Percentiles rank a stretch among this genome's conserved stretches.
These are phyloP conservation scores for Fusarium mangiferae DNA, from an alignment of 2,329 filamentous ascomycete genomes.

Conservation along the genomic window DNA sequence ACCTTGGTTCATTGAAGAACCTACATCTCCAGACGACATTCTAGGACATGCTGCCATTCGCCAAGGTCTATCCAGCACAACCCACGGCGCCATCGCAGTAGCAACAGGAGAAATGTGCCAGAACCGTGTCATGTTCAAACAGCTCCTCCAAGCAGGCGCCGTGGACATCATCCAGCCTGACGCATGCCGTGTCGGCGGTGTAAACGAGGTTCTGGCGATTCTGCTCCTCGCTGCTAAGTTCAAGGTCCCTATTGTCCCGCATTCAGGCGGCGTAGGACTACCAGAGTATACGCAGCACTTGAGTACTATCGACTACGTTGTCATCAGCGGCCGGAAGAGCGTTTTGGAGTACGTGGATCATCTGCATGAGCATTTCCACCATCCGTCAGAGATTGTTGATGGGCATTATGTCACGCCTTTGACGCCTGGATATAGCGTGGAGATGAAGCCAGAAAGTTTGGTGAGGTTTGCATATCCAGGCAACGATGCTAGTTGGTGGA, in stretches of 20 bases:
- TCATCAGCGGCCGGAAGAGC: constrained; percentile 74
- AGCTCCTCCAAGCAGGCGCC: constrained; percentile 80
- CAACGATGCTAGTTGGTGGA: constrained; percentile 85
- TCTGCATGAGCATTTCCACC: constrained; percentile 89
- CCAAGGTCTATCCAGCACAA: constrained; percentile 57
- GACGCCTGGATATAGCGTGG: constrained; percentile 86
- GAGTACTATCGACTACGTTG: constrained; percentile 91
- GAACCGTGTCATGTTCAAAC: constrained; percentile 94
- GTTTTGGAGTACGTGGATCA: constrained; percentile 93
- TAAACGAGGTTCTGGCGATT: constrained; percentile 91
- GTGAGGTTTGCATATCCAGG: constrained; percentile 80
- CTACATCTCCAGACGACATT: constrained; percentile 88
- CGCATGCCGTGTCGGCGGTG: constrained; percentile 86
- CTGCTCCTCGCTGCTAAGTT: constrained; percentile 84
- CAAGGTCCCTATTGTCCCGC: constrained; percentile 83
- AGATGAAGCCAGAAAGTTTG: constrained; percentile 93
- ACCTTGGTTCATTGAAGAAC: constrained; percentile 97
- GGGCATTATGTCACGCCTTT: constrained; percentile 88
- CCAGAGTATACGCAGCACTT: constrained; percentile 95
- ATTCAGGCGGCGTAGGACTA: constrained; percentile 87
- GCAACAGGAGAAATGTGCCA: constrained; percentile 96
- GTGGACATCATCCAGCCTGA: constrained; percentile 92
- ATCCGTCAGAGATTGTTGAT: constrained; percentile 81
- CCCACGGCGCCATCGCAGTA: constrained; percentile 69
- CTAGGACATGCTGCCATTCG: constrained; percentile 87